phyloP scores from a whole-genome alignment of 345 rosid species.

The Nasturtium officinale region DNA sequence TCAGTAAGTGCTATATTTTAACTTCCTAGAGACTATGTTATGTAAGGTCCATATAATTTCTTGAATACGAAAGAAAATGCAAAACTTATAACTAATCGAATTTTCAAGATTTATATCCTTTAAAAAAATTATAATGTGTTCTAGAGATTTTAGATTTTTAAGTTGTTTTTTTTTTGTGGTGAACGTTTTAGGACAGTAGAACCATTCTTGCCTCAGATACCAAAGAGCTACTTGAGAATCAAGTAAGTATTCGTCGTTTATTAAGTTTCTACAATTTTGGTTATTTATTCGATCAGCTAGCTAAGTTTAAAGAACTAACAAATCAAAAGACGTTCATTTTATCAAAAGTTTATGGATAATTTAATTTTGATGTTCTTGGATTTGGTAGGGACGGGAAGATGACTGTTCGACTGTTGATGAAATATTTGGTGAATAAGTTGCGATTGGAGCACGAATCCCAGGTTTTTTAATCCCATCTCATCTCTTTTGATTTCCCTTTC shows the following conservation, averaged over 20 bases:
- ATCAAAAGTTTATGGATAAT: slow-evolving; percentile 26
- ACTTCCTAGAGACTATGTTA: neutral
- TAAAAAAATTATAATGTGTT: neutral
- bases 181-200: slow-evolving; percentile 53
- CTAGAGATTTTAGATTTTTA: neutral
- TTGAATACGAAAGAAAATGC: neutral
- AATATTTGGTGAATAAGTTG: slow-evolving; percentile 95
- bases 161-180: neutral
- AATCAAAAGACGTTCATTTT: slow-evolving; percentile 26
- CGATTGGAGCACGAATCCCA: slow-evolving; percentile 91
- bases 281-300: neutral
- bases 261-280: neutral
- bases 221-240: slow-evolving; percentile 96
- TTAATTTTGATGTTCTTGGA: slow-evolving; percentile 36
- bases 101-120: neutral
- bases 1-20: slow-evolving; percentile 68
- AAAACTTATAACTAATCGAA: neutral
- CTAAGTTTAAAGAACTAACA: slow-evolving; percentile 7
- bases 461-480: slow-evolving; percentile 52
- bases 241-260: slow-evolving; percentile 54
- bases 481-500: slow-evolving; percentile 22
- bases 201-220: slow-evolving; percentile 92
- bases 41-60: neutral
- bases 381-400: slow-evolving; percentile 87
- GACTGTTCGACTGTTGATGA: slow-evolving; percentile 88